Conservation (phyloP, 306 rosid species). For the Gastrolobium bilobum region DNA sequence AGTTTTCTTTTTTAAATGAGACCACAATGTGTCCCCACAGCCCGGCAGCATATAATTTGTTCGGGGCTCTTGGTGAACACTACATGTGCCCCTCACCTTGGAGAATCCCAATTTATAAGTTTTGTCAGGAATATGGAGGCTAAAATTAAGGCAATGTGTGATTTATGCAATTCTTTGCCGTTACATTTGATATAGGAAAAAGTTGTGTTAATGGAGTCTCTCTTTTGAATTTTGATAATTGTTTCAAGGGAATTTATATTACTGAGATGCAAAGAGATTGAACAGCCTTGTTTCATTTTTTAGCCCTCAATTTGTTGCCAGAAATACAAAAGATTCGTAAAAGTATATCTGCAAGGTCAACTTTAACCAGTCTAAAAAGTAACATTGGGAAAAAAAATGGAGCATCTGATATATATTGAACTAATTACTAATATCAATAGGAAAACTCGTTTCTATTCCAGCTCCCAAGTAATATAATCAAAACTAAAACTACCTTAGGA, state of each 20-base stretch:
- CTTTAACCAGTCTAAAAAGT: conserved; percentile 18
- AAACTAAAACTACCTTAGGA: conserved; percentile 75
- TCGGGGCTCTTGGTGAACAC: conserved; percentile 15
- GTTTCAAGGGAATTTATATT: conserved; percentile 14
- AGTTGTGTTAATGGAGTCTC: conserved; percentile 13
- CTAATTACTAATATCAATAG: conserved; percentile 17
- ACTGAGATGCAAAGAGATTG: not conserved
- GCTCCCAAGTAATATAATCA: conserved; percentile 37
- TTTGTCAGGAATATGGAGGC: conserved; percentile 15
- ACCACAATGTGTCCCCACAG: conserved; percentile 11
- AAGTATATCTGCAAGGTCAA: conserved; percentile 27
- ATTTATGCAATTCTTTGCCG: conserved; percentile 1
- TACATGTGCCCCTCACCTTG: not conserved
- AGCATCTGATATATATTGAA: conserved; percentile 17
- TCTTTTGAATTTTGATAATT: not conserved
- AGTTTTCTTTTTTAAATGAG: not conserved
- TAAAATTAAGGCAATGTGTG: conserved; percentile 19
- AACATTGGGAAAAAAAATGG: not conserved
- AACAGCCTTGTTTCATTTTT: conserved; percentile 13
- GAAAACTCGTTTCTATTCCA: conserved; percentile 27
- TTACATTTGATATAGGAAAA: conserved; percentile 2
- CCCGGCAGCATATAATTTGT: conserved; percentile 18
- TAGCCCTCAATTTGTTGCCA: conserved; percentile 9
- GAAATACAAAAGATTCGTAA: conserved; percentile 14
- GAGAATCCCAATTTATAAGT: conserved; percentile 8